Evolutionary conservation across 257 asterid species (phyloP).

Genomic region (Eucommia ulmoides): DNA sequence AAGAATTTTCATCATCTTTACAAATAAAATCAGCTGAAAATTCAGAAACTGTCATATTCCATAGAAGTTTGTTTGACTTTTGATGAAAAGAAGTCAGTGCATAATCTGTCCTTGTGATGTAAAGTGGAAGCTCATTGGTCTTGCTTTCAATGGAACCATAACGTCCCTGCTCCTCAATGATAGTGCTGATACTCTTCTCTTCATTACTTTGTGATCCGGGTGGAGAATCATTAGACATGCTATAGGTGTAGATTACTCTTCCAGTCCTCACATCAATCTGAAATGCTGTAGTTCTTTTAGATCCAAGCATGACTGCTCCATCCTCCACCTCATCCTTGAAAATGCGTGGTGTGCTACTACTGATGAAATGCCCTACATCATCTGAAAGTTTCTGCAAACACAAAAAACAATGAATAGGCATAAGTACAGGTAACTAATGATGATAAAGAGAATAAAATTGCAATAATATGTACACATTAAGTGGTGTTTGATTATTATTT

Average conservation of each 20-base stretch:
- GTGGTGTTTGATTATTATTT: too few relatives aligned
- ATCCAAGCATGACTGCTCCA: constrained; percentile 87
- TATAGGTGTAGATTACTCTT: constrained; percentile 41
- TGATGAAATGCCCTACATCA: constrained; percentile 69
- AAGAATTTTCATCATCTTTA: constrained; percentile 38
- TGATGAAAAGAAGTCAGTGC: constrained; percentile 67
- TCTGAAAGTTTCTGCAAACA: constrained; percentile 56
- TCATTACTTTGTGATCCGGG: constrained; percentile 14
- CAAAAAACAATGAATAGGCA: too few relatives aligned
- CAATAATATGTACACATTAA: too few relatives aligned
- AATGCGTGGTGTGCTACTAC: constrained; percentile 95
- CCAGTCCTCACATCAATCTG: constrained; percentile 77
- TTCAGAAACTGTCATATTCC: constrained; percentile 93
- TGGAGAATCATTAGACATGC: constrained; percentile 36
- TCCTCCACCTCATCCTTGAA: too few relatives aligned
- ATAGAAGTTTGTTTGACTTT: constrained; percentile 58
- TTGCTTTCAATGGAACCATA: constrained; percentile 23
- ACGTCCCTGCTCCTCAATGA: constrained; percentile 29
- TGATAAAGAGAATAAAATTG: too few relatives aligned
- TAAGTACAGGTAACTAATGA: too few relatives aligned
- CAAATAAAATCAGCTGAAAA: constrained; percentile 83
- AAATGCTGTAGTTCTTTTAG: constrained; percentile 60
- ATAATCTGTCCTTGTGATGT: constrained; percentile 89
- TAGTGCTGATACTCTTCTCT: constrained; percentile 20
- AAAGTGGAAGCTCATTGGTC: constrained; percentile 45